Conservation (phyloP, 148 eudicot species). For the Talinum fruticosum region DNA sequence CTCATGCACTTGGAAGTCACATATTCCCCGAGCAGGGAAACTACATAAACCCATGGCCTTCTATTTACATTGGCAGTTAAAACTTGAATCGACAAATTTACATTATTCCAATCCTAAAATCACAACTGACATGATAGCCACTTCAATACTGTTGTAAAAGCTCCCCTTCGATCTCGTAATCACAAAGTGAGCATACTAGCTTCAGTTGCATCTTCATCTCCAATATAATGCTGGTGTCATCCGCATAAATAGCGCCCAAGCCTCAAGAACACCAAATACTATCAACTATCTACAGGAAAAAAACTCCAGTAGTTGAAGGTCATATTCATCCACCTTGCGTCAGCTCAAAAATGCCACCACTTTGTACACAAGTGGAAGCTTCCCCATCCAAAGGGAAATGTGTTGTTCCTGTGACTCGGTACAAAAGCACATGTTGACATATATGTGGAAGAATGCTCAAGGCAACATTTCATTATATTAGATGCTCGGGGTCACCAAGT, state of each 20-base stretch:
- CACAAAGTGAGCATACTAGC: neutral
- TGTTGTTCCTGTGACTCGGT: neutral
- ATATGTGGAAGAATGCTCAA: neutral
- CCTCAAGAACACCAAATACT: neutral
- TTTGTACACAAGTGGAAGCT: neutral
- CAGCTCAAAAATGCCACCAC: neutral
- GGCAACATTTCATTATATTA: neutral
- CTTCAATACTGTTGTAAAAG: neutral
- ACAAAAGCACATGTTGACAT: neutral
- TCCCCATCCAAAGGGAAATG: neutral
- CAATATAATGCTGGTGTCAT: neutral
- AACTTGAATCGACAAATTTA: constrained; percentile 12
- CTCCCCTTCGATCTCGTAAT: neutral
- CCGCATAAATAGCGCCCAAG: neutral
- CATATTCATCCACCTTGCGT: neutral
- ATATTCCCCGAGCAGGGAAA: neutral
- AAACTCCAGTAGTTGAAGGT: neutral
- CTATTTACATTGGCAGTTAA: constrained; percentile 14
- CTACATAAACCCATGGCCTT: neutral
- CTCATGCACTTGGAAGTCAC: neutral
- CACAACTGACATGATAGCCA: neutral
- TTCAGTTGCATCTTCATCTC: neutral
- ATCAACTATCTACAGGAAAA: neutral
- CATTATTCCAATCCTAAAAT: neutral
- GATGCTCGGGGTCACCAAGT: neutral